A percentile compares a stretch with the other conserved stretches of the same genome.
phyloP scores from a whole-genome alignment of 192 early-diverging fungal species.

The Gaertneriomyces semiglobifer region DNA sequence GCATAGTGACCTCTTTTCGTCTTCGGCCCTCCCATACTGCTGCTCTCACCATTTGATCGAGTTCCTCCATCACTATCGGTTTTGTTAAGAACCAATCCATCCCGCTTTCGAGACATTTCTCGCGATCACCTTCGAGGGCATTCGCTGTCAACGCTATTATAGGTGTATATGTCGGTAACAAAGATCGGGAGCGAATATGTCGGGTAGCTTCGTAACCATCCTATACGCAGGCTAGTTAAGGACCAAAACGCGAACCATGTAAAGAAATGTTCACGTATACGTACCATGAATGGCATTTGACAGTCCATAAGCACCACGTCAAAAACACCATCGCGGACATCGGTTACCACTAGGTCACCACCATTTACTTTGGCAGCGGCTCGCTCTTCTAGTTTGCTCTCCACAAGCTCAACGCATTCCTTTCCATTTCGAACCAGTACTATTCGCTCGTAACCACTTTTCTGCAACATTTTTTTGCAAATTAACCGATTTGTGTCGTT shows the following conservation, averaged over 20 bases:
- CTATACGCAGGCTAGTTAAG: conserved; percentile 14
- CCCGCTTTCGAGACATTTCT: conserved; percentile 15
- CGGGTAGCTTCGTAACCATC: conserved; percentile 11
- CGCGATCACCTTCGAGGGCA: conserved; percentile 14
- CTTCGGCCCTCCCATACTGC: no score
- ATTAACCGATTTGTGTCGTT: conserved; percentile 3
- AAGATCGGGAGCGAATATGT: background rate
- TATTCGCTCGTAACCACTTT: conserved; percentile 2
- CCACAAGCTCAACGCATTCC: background rate
- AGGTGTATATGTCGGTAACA: background rate
- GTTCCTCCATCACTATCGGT: conserved; percentile 13
- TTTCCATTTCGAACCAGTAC: background rate
- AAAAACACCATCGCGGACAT: background rate
- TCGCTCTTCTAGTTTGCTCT: background rate
- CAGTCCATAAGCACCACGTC: conserved; percentile 16
- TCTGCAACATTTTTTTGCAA: conserved; percentile 2
- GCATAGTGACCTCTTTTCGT: no score
- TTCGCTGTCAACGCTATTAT: conserved; percentile 20
- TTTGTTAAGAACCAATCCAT: conserved; percentile 17
- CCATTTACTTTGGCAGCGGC: background rate
- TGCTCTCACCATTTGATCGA: background rate
- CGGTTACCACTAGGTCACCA: no score
- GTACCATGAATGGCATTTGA: conserved; percentile 9
- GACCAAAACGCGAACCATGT: no score
- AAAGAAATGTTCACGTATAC: no score